Evolutionary conservation across 768 basidiomycete species (phyloP).

Genomic region (Tricholoma sp.): DNA sequence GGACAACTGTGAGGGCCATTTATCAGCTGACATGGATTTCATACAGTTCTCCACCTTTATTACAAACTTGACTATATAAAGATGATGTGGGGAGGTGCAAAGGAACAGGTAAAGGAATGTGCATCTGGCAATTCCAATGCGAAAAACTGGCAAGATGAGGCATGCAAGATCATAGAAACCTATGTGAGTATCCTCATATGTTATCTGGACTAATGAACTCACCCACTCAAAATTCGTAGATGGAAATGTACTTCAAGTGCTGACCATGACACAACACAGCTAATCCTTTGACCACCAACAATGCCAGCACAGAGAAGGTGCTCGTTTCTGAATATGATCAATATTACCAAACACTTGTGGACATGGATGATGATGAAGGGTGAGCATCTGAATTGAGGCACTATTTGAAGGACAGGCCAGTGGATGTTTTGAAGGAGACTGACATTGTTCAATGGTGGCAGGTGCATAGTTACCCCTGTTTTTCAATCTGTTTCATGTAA

Average conservation of each 20-base stretch:
- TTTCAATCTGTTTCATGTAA: background rate
- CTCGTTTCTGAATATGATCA: no score
- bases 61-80: constrained; percentile 25
- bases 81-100: constrained; percentile 20
- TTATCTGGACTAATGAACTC: no score
- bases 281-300: background rate
- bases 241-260: constrained; percentile 9
- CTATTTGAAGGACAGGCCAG: background rate
- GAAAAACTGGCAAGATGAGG: constrained; percentile 20
- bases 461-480: background rate
- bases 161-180: constrained; percentile 11
- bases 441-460: constrained; percentile 2
- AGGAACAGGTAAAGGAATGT: constrained; percentile 17
- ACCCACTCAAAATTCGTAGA: background rate
- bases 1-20: no score
- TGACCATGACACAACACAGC: background rate
- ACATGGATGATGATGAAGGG: background rate
- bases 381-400: background rate
- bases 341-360: background rate
- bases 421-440: background rate
- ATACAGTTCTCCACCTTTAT: constrained; percentile 25
- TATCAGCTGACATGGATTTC: background rate
- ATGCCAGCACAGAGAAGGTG: no score
- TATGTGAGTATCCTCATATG: background rate
- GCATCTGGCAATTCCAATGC: constrained; percentile 11